Conservation (phyloP, 2,329 filamentous ascomycete genomes). For the Nemania sp. region DNA sequence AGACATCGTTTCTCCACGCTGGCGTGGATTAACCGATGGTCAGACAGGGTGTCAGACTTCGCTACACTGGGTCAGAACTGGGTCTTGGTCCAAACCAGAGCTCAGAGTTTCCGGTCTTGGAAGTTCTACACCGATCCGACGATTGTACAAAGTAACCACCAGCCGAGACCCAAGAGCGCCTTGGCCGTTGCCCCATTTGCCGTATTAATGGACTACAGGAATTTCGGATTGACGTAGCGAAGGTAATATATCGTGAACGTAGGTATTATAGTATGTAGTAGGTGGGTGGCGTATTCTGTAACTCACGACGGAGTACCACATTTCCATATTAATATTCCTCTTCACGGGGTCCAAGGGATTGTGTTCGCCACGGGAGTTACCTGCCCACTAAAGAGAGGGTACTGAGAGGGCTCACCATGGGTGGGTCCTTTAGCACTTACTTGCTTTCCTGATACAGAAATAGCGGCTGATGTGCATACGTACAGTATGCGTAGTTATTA, state of each 20-base stretch:
- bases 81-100: not conserved
- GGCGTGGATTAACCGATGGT: not conserved
- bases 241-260: not conserved
- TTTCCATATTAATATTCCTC: not conserved
- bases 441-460: too few relatives aligned
- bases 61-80: not conserved
- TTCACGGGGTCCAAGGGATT: not conserved
- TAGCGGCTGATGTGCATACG: not conserved
- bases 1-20: constrained; percentile 3
- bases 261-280: too few relatives aligned
- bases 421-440: too few relatives aligned
- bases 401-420: too few relatives aligned
- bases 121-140: constrained; percentile 7
- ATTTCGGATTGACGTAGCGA: not conserved
- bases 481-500: not conserved
- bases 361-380: not conserved
- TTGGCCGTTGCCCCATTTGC: constrained; percentile 6
- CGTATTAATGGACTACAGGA: not conserved
- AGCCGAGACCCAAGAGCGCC: not conserved
- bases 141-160: not conserved
- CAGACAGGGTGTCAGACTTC: not conserved
- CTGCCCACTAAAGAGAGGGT: too few relatives aligned
- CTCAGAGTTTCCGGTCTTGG: constrained; percentile 18
- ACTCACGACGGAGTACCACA: too few relatives aligned
- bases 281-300: too few relatives aligned